A percentile compares a stretch with the other conserved stretches of the same genome.
These are phyloP conservation scores for Leccinum variabile DNA, from an alignment of 1,284 basidiomycete genomes.

Conservation along the genomic window DNA sequence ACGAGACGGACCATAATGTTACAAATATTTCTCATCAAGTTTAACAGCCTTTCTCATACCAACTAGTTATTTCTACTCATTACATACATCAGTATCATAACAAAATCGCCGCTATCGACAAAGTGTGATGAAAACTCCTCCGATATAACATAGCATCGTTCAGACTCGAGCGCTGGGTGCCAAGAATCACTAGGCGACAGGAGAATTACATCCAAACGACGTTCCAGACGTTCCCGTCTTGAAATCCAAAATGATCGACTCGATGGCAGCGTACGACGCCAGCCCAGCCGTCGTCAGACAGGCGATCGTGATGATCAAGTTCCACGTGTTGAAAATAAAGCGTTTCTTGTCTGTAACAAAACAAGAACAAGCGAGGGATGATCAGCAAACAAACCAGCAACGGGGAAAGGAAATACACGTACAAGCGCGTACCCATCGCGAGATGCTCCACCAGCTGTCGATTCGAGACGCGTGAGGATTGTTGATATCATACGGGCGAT, in stretches of 20 bases:
- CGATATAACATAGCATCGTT: background rate
- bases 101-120: background rate
- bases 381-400: background rate
- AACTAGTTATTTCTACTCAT: background rate
- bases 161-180: background rate
- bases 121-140: background rate
- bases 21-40: background rate
- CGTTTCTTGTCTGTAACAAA: slow-evolving; percentile 20
- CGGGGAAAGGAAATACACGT: slow-evolving; percentile 11
- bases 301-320: slow-evolving; percentile 38
- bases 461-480: slow-evolving; percentile 29
- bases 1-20: background rate
- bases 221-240: slow-evolving; percentile 17
- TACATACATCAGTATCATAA: background rate
- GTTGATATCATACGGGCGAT: slow-evolving; percentile 38
- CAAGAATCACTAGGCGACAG: slow-evolving; percentile 17
- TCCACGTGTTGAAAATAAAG: slow-evolving; percentile 34
- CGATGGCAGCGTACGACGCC: slow-evolving; percentile 34
- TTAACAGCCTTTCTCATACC: background rate
- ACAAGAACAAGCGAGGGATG: too few species aligned
- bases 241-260: slow-evolving; percentile 27
- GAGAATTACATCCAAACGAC: slow-evolving; percentile 34
- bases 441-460: slow-evolving; percentile 26
- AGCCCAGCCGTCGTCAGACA: slow-evolving; percentile 36
- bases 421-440: slow-evolving; percentile 34